phyloP scores from a whole-genome alignment of 805 yeast genomes.

The Groenewaldozyma salmanticensis region DNA sequence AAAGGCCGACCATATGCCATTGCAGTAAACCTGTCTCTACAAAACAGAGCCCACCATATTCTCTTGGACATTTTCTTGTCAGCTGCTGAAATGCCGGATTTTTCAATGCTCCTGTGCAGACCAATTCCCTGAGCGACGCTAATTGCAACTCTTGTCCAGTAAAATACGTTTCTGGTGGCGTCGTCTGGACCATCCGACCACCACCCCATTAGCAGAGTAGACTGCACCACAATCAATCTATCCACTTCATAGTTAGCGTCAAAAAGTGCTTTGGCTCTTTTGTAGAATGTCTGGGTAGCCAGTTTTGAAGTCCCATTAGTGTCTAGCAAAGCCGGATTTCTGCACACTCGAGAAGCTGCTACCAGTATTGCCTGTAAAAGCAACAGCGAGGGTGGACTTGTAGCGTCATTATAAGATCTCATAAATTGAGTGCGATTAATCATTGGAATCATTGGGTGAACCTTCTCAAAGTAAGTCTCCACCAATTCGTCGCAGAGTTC shows the following conservation, averaged over 20 bases:
- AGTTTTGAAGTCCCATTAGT: constrained; percentile 37
- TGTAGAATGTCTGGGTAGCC: constrained; percentile 50
- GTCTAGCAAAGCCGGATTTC: constrained; percentile 44
- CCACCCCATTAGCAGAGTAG: constrained; percentile 51
- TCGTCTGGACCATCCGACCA: constrained; percentile 71
- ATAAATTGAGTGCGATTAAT: constrained; percentile 54
- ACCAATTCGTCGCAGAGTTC: constrained; percentile 52
- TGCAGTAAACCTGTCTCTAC: constrained; percentile 59
- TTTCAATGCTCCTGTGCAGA: constrained; percentile 47
- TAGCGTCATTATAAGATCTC: constrained; percentile 43
- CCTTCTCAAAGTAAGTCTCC: constrained; percentile 48
- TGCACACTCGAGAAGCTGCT: constrained; percentile 56
- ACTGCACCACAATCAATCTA: constrained; percentile 50
- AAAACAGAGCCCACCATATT: constrained; percentile 70
- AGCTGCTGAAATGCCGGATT: constrained; percentile 30
- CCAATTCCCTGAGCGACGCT: constrained; percentile 70
- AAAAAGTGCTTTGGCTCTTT: constrained; percentile 65
- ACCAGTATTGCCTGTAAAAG: constrained; percentile 61
- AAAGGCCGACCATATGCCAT: constrained; percentile 69
- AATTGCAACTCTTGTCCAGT: constrained; percentile 63
- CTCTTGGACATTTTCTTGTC: constrained; percentile 48
- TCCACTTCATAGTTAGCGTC: constrained; percentile 63
- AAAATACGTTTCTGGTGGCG: constrained; percentile 53
- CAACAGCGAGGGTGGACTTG: constrained; percentile 50
- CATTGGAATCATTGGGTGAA: constrained; percentile 64